Evolutionary conservation across 106 monocot genomes (phyloP), one percentile per base, ranked within the genome.

Genomic region (Phalaenopsis aphrodite): DNA sequence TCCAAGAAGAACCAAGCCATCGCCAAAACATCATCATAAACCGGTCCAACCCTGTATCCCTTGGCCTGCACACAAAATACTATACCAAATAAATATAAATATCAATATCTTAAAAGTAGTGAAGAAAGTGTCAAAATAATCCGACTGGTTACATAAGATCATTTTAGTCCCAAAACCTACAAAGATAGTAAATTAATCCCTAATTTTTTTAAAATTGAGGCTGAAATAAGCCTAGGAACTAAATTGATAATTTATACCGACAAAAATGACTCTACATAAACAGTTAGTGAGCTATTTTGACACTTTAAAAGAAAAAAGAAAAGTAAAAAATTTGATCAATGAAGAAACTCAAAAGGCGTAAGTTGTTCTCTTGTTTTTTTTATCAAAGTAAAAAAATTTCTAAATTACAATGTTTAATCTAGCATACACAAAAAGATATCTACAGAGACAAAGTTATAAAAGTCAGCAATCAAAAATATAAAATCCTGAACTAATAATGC

Each of bases 1-100:
- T 99, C 99, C 86, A 99, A 77, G 80, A 99, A 99, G 83, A 99
- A 99, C 99, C 99, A 99, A 72, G 99, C 94, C 99, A 99, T 99
- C 77, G 99, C 95, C 89, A 99, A 83, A 38, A 99, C 99, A 93
- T 99, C 99, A 90, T 99, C 99, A 87, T 99, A 99, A 81, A 99
- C 99, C 15, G 99, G 99, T 36, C 99, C 99, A 83, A 99, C 99
- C 75, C 99, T 87, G 75, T 99, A 99, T 19, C 99, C 99, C 85
- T 99, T 99, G 17, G 99, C 99, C 99, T 99, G 84, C 8, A 66
- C 17, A 72, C 7, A 80, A 74, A 43, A 74, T 76, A 1, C 0
- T 49, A 7, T 74, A 6, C 14, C 14, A 41, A 8, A 1, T 74
- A 74, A 74, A 43, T 74, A 19, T 19, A 74, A 43, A 42, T 19